Conservation (phyloP, 306 rosid species). For the Trifolium fragiferum region DNA sequence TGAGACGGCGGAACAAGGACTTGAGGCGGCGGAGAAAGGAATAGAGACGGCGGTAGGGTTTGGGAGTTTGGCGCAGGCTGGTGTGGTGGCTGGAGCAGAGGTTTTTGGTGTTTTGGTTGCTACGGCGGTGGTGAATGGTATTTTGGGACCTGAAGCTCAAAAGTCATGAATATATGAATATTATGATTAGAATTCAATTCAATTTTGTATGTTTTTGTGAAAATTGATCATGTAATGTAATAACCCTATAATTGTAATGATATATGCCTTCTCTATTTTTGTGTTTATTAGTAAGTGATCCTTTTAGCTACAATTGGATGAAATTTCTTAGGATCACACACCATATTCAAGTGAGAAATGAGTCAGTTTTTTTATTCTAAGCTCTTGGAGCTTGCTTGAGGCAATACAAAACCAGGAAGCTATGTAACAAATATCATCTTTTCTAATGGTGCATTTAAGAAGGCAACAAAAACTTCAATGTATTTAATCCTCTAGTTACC, state of each 20-base stretch:
- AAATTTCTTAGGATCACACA: too few species aligned
- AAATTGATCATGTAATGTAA: conserved; percentile 4
- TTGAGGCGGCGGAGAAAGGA: conserved; percentile 55
- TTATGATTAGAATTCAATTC: conserved; percentile 19
- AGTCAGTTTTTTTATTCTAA: too few species aligned
- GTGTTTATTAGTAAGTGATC: not conserved
- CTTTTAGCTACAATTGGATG: too few species aligned
- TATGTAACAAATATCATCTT: too few species aligned
- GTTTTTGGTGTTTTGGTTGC: conserved; percentile 69
- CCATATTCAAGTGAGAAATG: too few species aligned
- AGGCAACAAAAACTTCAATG: too few species aligned
- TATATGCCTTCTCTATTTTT: not conserved
- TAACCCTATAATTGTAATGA: conserved; percentile 9
- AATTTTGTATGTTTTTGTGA: conserved; percentile 28
- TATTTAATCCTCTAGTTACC: too few species aligned
- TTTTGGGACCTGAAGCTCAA: conserved; percentile 75
- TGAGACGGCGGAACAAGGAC: conserved; percentile 58
- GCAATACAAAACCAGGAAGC: too few species aligned
- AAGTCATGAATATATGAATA: conserved; percentile 40
- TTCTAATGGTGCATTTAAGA: too few species aligned
- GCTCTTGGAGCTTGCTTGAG: too few species aligned
- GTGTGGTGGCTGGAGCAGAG: conserved; percentile 82
- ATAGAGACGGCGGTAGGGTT: conserved; percentile 46
- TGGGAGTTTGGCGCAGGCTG: conserved; percentile 79
- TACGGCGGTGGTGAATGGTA: conserved; percentile 71